Evolutionary conservation across 2,329 filamentous ascomycete genomes (phyloP), one percentile per base, ranked within the genome.

Genomic region (Passalora sequoiae): DNA sequence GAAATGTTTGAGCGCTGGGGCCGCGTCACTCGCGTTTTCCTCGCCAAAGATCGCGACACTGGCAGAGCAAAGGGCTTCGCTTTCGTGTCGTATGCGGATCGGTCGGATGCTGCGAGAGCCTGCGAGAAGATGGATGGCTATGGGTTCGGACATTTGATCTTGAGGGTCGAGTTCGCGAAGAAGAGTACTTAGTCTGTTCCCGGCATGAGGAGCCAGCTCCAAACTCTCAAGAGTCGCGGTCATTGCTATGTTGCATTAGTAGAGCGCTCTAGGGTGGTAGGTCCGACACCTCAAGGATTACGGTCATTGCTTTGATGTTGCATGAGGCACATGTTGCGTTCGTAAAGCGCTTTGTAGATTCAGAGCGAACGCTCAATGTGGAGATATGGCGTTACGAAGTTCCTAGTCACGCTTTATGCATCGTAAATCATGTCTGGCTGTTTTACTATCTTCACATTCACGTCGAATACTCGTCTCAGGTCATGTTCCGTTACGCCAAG

Each of bases 1-100:
- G 89, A 95, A 67, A 89, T 98, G 81, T 98, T 98, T 75, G 89
- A 94, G 74, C 82, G 92, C 58, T 96, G 92, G 67, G 92, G 92
- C 63, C 86, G 89, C 58, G 92, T 98, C 64, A 97, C 91, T 44
- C 83, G 92, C 68, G 92, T 98, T 38, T 98, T 98, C 77, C 71
- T 98, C 62, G 92, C 92, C 61, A 97, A 96, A 78, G 92, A 98
- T 73, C 78, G 92, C 66, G 92, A 98, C 61, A 98, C 92, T 29
- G 87, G 89, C 49, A 75, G 91, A 66, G 92, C 92, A 59, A 98
- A 98, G 81, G 92, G 92, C 51, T 98, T 98, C 67, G 94, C 94
- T 19, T 98, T 98, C 69, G 94, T 98, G 76, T 94, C 87, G 69
- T 98, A 92, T 65, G 86, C 84, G 48, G 92, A 98, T 68, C 77